Conservation (phyloP, 495 filamentous ascomycete genomes). For the Thermochaetoides thermophila region DNA sequence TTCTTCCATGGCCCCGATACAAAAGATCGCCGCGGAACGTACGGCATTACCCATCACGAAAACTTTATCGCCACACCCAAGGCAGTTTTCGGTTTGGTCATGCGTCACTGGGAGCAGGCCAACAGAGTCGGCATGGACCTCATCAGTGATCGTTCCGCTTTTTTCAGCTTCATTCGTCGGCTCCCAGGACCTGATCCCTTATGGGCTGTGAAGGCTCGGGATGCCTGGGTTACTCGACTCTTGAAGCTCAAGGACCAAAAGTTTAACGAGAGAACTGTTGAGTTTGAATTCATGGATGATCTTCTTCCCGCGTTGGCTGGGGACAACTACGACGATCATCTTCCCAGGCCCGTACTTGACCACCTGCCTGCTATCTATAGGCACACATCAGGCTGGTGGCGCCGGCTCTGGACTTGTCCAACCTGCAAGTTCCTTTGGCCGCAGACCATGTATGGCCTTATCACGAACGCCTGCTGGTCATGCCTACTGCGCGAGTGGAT, state of each 20-base stretch:
- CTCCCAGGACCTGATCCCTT: conserved; percentile 14
- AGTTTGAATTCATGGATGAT: conserved; percentile 4
- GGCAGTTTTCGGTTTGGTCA: conserved; percentile 7
- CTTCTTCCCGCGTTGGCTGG: conserved; percentile 12
- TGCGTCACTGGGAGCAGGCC: conserved; percentile 2
- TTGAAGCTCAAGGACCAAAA: background rate
- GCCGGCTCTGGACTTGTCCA: background rate
- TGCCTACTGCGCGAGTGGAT: conserved; percentile 11
- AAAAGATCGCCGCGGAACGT: conserved; percentile 5
- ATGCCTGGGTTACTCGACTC: conserved; percentile 6
- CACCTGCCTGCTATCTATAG: background rate
- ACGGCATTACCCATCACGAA: conserved; percentile 13
- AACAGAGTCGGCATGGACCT: conserved; percentile 13
- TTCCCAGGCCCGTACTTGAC: too few relatives aligned
- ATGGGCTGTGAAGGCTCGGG: conserved; percentile 16
- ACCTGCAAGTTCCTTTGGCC: conserved; percentile 2
- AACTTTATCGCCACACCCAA: conserved; percentile 13
- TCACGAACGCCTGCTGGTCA: conserved; percentile 10
- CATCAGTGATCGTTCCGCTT: conserved; percentile 11
- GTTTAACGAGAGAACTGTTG: background rate
- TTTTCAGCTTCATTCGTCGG: conserved; percentile 13
- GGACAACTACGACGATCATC: conserved; percentile 7
- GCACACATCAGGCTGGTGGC: conserved; percentile 2
- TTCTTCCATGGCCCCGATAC: conserved; percentile 11
- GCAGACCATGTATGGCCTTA: conserved; percentile 2